Evolutionary conservation across 2,329 filamentous ascomycete species (phyloP).

Genomic region (Rosellinia necatrix): DNA sequence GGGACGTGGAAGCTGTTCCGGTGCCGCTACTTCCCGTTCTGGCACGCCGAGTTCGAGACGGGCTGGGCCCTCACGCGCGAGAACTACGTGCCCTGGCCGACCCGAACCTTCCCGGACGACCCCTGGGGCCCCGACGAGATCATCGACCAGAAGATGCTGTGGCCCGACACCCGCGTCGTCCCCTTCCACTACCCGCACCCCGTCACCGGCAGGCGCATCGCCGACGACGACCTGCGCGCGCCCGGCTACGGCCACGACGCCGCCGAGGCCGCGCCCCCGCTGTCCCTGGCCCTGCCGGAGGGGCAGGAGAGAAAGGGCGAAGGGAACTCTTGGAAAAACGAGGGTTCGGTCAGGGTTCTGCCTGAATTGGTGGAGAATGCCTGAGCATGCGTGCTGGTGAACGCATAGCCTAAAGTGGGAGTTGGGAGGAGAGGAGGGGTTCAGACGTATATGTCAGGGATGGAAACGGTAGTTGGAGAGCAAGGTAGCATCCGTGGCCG

Average conservation of each 20-base stretch:
- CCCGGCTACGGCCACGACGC: conserved; percentile 50
- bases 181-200: conserved; percentile 59
- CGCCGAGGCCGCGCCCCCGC: conserved; percentile 45
- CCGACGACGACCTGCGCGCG: conserved; percentile 53
- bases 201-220: conserved; percentile 51
- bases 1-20: conserved; percentile 59
- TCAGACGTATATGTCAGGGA: background rate
- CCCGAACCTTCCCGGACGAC: conserved; percentile 53
- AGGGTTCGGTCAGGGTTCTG: conserved; percentile 44
- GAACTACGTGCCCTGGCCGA: conserved; percentile 58
- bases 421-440: conserved; percentile 6
- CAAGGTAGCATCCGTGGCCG: background rate
- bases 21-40: conserved; percentile 61
- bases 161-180: conserved; percentile 60
- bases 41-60: conserved; percentile 58
- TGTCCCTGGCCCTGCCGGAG: conserved; percentile 47
- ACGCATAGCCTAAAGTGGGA: conserved; percentile 27
- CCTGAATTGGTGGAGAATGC: conserved; percentile 44
- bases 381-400: conserved; percentile 2
- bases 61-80: conserved; percentile 59
- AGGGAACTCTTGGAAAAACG: conserved; percentile 34
- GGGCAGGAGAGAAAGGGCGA: conserved; percentile 44
- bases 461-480: conserved; percentile 21
- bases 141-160: conserved; percentile 58
- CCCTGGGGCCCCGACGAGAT: conserved; percentile 57